Evolutionary conservation across 169 alveolate species (phyloP), one percentile per base, ranked within the genome.

Genomic region (Plasmodium inui): DNA sequence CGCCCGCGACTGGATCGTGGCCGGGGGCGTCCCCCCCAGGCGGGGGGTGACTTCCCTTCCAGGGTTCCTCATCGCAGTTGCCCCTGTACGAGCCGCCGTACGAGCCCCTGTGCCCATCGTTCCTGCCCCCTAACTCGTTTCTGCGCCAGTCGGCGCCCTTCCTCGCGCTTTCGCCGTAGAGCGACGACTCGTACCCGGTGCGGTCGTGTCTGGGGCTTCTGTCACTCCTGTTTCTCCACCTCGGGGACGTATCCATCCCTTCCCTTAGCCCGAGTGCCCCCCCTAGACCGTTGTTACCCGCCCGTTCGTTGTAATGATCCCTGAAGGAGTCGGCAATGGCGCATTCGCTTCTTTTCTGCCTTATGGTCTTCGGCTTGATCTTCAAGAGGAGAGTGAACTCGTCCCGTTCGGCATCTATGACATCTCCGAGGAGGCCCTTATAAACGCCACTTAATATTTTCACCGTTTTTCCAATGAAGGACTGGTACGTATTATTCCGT

Each of bases 351-450:
- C 95, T 96, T 61, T 95, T 95, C 73, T 93, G 95, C 73, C 97
- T 91, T 9, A 96, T 95, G n/a, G 95, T 94, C 80, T 95, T 95
- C 1, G 97, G 97, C 72, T 96, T 96, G 22, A 96, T 96, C 50
- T 96, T 96, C 83, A 96, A 95, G 17, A 96, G 89, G n/a, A 96
- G 82, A n/a, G 97, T 96, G 73, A 96, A 96, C 50, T 95, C 96
- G 3, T 93, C 91, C 67, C 93, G 96, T 53, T 96, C 97, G 8
- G 96, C 97, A 74, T 93, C 83, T n/a, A 95, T 94, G 3, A 96
- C 95, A 41, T 96, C 97, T 9, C 96, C 97, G 2, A 96, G 74
- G 30, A 96, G 73, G 10, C 97, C 97, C 81, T 96, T 96, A 80
- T 96, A 92, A 26, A 96, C 88, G 19, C 97, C 97, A n/a, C 94